These are phyloP conservation scores for Colletotrichum scovillei DNA, from an alignment of 2,329 filamentous ascomycete genomes.

Conservation along the genomic window DNA sequence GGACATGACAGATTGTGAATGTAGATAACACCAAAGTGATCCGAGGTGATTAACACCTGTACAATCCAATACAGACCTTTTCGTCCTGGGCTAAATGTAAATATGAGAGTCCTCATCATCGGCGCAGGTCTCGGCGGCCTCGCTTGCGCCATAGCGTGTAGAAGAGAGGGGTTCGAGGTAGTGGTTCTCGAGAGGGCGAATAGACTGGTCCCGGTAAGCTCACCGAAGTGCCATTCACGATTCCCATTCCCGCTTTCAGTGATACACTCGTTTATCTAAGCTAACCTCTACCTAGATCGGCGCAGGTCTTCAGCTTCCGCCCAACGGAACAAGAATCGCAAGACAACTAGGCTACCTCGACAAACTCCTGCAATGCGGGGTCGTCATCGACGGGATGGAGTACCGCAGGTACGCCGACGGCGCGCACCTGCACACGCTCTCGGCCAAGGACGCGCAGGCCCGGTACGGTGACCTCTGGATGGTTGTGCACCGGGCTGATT, in stretches of 20 bases:
- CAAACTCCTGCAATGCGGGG: not conserved
- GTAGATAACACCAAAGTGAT: not conserved
- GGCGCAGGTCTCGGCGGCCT: conserved; percentile 31
- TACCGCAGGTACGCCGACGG: conserved; percentile 19
- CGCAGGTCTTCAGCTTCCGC: conserved; percentile 27
- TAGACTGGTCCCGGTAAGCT: conserved; percentile 17
- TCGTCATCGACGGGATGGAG: conserved; percentile 5
- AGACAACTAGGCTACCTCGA: conserved; percentile 26
- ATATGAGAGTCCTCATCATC: conserved; percentile 26
- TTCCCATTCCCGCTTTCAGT: no score
- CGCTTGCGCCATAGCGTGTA: conserved; percentile 31
- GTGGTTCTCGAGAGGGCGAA: conserved; percentile 32
- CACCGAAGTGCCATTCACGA: no score
- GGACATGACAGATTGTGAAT: not conserved
- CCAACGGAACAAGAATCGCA: conserved; percentile 19
- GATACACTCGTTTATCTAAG: no score
- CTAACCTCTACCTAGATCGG: conserved; percentile 3
- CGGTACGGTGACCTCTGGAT: conserved; percentile 24
- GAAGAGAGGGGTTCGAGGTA: conserved; percentile 22
- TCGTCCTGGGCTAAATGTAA: not conserved
- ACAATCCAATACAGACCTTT: no score
- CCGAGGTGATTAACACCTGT: no score
- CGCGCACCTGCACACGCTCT: not conserved
- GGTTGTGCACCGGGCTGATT: conserved; percentile 23
- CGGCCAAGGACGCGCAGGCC: not conserved